Evolutionary conservation across 371 early-diverging fungal species (phyloP).

Genomic region (Mortierella sp.): DNA sequence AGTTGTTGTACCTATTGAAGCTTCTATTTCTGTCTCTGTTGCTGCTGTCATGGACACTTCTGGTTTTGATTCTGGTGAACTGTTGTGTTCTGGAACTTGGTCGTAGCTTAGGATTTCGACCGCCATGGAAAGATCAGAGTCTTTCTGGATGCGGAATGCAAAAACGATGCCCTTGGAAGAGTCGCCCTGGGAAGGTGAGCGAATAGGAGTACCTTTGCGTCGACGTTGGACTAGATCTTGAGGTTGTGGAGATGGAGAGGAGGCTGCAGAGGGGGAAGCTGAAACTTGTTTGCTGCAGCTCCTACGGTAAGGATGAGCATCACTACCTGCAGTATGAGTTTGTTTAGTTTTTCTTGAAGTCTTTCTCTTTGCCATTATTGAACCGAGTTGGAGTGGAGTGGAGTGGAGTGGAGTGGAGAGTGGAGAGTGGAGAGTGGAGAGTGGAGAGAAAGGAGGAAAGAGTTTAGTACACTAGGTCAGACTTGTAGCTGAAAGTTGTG

Average conservation of each 20-base stretch:
- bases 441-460: not conserved
- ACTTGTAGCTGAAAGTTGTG: too few relatives aligned
- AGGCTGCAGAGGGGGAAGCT: slow-evolving; percentile 42
- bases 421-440: not conserved
- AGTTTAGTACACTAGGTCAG: too few relatives aligned
- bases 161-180: slow-evolving; percentile 52
- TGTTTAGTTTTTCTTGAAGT: slow-evolving; percentile 30
- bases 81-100: slow-evolving; percentile 26
- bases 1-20: not conserved
- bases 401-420: slow-evolving; percentile 7
- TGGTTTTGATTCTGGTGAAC: slow-evolving; percentile 6
- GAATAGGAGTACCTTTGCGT: slow-evolving; percentile 49
- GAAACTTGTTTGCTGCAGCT: slow-evolving; percentile 34
- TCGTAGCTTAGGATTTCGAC: slow-evolving; percentile 52
- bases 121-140: slow-evolving; percentile 51
- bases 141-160: slow-evolving; percentile 48
- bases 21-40: slow-evolving; percentile 1
- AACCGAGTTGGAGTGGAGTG: not conserved
- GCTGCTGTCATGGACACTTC: slow-evolving; percentile 5
- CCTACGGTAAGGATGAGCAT: slow-evolving; percentile 27
- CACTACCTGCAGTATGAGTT: slow-evolving; percentile 4
- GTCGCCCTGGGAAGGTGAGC: slow-evolving; percentile 53
- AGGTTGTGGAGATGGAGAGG: slow-evolving; percentile 50
- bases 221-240: slow-evolving; percentile 49
- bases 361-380: slow-evolving; percentile 40